Evolutionary conservation across 2,329 filamentous ascomycete genomes (phyloP).

Genomic region (Diplodia sapinea): DNA sequence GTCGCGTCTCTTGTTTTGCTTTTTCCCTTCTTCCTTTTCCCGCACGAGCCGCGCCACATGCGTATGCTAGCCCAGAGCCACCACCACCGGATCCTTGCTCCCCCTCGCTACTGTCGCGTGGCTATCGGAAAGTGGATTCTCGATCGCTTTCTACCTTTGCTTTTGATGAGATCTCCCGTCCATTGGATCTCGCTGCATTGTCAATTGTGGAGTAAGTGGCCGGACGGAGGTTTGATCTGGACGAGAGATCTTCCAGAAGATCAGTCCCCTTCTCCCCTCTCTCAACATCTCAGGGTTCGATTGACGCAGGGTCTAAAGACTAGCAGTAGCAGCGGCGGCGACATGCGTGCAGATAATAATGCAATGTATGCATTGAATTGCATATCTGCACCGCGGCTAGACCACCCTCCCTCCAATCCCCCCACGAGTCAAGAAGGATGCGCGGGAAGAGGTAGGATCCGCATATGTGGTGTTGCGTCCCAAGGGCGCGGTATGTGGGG

Average conservation of each 20-base stretch:
- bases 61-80: background rate
- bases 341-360: background rate
- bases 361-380: background rate
- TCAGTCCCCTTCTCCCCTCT: background rate
- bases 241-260: background rate
- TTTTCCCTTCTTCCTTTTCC: background rate
- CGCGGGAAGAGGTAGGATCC: background rate
- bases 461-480: background rate
- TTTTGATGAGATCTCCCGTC: background rate
- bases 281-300: background rate
- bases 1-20: background rate
- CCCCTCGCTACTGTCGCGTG: background rate
- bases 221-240: background rate
- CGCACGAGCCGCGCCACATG: background rate
- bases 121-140: constrained; percentile 1
- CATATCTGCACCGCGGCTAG: background rate
- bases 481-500: background rate
- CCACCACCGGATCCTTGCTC: background rate
- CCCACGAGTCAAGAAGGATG: background rate
- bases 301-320: background rate
- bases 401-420: background rate
- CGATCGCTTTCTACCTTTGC: background rate
- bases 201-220: background rate
- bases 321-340: no score
- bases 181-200: background rate